A percentile compares a stretch with the other conserved stretches of the same genome.
Conservation (phyloP, 2,329 filamentous ascomycete genomes). For the Epichloe coenophiala region DNA sequence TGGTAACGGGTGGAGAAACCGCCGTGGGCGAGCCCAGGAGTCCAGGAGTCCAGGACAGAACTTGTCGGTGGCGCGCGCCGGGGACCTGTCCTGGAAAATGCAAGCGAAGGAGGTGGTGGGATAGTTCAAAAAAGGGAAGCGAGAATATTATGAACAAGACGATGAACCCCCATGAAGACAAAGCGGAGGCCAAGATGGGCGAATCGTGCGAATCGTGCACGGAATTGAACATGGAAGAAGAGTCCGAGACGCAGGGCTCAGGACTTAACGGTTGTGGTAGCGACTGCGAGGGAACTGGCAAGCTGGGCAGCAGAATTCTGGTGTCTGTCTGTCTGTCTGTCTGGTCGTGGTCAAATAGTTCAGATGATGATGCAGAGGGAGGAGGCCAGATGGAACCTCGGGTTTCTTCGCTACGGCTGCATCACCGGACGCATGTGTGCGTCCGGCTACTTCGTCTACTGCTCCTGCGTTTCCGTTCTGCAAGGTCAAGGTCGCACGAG, state of each 20-base stretch:
- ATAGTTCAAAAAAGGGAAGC: neutral
- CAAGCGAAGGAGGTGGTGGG: no score
- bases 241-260: neutral
- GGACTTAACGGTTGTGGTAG: neutral
- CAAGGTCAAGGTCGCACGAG: constrained; percentile 2
- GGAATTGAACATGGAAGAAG: neutral
- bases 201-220: neutral
- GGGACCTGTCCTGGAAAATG: no score
- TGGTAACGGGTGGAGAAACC: neutral
- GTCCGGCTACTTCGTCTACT: neutral
- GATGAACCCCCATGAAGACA: no score
- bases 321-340: no score
- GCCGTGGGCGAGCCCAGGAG: no score
- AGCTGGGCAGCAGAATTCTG: no score
- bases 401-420: neutral
- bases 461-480: neutral
- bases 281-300: neutral
- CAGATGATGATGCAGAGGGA: neutral
- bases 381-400: neutral
- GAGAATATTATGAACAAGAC: neutral
- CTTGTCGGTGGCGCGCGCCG: no score
- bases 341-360: neutral
- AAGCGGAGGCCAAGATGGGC: neutral
- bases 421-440: neutral
- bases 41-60: no score